phyloP scores from a whole-genome alignment of 306 rosid genomes.

The Prunus kanzakura region DNA sequence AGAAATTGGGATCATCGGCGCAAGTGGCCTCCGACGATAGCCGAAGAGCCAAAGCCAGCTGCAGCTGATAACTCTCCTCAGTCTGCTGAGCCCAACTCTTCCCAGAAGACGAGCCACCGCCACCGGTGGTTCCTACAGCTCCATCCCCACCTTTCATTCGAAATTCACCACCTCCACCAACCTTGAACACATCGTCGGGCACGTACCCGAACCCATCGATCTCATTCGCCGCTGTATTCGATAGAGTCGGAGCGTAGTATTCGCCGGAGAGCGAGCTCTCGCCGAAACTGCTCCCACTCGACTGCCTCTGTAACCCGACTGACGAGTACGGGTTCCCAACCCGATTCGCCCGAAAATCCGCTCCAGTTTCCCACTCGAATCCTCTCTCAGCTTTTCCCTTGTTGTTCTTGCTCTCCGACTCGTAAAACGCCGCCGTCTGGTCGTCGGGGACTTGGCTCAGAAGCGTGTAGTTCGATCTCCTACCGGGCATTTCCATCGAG shows the following conservation, averaged over 20 bases:
- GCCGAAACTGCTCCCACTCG: conserved; percentile 94
- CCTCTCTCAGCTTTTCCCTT: conserved; percentile 52
- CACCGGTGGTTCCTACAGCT: conserved; percentile 16
- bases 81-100: conserved; percentile 99
- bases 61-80: conserved; percentile 98
- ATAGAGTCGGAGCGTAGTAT: conserved; percentile 67
- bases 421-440: conserved; percentile 49
- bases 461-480: conserved; percentile 85
- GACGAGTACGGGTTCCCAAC: conserved; percentile 62
- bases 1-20: conserved; percentile 90
- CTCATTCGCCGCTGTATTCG: conserved; percentile 62
- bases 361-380: conserved; percentile 67
- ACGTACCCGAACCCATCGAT: conserved; percentile 60
- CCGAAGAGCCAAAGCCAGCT: conserved; percentile 83
- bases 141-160: conserved; percentile 46
- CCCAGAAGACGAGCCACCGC: conserved; percentile 49
- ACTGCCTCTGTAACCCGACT: conserved; percentile 86
- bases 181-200: conserved; percentile 52
- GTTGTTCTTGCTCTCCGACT: conserved; percentile 56
- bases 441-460: conserved; percentile 80
- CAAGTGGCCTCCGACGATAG: conserved; percentile 83
- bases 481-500: conserved; percentile 81
- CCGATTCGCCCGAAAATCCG: conserved; percentile 71
- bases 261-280: conserved; percentile 95
- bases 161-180: conserved; percentile 44